A percentile compares a stretch with the other conserved stretches of the same genome.
Conservation (phyloP, 2,329 filamentous ascomycete genomes). For the Hypomyces rosellus region DNA sequence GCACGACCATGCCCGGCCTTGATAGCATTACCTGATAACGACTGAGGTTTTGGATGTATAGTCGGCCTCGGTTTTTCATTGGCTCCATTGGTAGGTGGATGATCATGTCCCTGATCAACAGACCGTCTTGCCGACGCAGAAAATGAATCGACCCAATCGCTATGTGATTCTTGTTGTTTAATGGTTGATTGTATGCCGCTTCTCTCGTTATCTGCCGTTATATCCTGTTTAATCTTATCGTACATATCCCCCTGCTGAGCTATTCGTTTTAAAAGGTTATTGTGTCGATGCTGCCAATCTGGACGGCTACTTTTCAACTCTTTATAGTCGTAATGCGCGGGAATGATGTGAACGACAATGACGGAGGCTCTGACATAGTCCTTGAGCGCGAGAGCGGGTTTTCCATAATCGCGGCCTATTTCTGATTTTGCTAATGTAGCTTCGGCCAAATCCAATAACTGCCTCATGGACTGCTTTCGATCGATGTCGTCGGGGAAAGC, state of each 20-base stretch:
- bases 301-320: conserved; percentile 51
- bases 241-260: conserved; percentile 43
- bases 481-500: conserved; percentile 41
- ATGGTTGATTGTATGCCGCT: conserved; percentile 49
- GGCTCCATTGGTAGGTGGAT: conserved; percentile 16
- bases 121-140: conserved; percentile 11
- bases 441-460: conserved; percentile 48
- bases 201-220: conserved; percentile 57
- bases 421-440: conserved; percentile 53
- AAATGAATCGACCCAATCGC: conserved; percentile 8
- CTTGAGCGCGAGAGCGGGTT: conserved; percentile 69
- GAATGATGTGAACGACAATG: conserved; percentile 70
- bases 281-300: conserved; percentile 43
- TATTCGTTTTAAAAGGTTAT: conserved; percentile 44
- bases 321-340: conserved; percentile 67
- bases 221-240: conserved; percentile 51
- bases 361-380: conserved; percentile 80
- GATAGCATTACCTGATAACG: conserved; percentile 54
- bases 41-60: conserved; percentile 62
- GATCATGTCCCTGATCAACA: neutral
- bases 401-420: conserved; percentile 54
- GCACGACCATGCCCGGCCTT: conserved; percentile 25
- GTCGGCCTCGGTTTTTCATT: conserved; percentile 35
- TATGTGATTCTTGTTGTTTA: conserved; percentile 14
- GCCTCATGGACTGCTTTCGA: conserved; percentile 44